Percentiles rank a stretch among this genome's conserved stretches.
Evolutionary conservation across 805 yeast genomes (phyloP).

Genomic region (Metschnikowia henanensis): DNA sequence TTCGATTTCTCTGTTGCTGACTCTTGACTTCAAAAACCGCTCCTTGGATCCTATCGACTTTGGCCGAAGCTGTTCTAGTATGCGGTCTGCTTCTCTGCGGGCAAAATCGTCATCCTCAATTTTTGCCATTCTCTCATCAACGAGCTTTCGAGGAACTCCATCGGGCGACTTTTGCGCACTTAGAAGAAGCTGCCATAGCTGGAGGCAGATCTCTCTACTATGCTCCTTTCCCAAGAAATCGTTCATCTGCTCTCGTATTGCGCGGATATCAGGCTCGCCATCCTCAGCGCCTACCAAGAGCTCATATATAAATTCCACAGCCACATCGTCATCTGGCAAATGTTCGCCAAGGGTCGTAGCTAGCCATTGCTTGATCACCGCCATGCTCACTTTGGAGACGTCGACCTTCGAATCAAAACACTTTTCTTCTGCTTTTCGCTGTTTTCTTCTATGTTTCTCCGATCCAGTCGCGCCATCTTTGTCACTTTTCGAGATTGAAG

Average conservation of each 20-base stretch:
- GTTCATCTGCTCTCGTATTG: conserved; percentile 41
- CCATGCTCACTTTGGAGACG: conserved; percentile 37
- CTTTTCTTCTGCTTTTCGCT: conserved; percentile 2
- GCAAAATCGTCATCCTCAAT: conserved; percentile 12
- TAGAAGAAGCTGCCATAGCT: conserved; percentile 45
- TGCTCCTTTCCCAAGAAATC: conserved; percentile 47
- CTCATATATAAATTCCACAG: conserved; percentile 46
- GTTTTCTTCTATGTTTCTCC: conserved; percentile 1
- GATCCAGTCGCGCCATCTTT: too few species aligned
- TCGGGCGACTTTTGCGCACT: conserved; percentile 44
- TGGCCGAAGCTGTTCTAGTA: conserved; percentile 10
- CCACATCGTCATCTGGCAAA: conserved; percentile 53
- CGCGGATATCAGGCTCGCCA: conserved; percentile 36
- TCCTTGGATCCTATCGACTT: neutral
- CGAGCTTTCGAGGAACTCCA: conserved; percentile 44
- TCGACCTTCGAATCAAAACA: conserved; percentile 34
- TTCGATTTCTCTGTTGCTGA: neutral
- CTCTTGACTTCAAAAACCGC: neutral
- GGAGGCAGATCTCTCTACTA: conserved; percentile 37
- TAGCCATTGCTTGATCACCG: conserved; percentile 44
- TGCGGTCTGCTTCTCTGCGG: conserved; percentile 7
- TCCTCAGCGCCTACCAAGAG: conserved; percentile 33
- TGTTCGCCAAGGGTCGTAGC: conserved; percentile 28
- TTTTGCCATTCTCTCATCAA: conserved; percentile 20
- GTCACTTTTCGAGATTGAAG: too few species aligned